Conservation (phyloP, 306 rosid species). For the Prosopis cineraria region DNA sequence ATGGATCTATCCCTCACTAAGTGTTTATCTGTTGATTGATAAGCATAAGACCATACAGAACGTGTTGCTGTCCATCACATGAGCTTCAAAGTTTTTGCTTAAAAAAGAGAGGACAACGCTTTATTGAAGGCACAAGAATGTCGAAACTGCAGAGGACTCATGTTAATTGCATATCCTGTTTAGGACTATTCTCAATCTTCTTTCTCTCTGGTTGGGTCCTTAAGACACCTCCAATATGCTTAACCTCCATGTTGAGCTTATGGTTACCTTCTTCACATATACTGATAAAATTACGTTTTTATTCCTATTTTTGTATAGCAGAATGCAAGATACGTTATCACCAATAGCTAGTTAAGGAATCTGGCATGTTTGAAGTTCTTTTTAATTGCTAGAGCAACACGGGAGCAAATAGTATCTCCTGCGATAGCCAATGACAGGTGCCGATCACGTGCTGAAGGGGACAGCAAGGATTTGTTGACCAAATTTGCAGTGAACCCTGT, state of each 20-base stretch:
- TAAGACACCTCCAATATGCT: background rate
- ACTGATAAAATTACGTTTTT: background rate
- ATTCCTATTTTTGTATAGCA: background rate
- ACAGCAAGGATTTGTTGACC: constrained; percentile 25
- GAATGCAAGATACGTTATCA: background rate
- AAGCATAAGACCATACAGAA: background rate
- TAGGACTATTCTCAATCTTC: background rate
- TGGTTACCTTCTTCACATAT: background rate
- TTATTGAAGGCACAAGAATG: background rate
- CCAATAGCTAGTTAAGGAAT: background rate
- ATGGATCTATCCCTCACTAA: background rate
- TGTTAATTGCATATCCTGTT: background rate
- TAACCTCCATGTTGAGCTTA: background rate
- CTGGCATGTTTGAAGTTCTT: background rate
- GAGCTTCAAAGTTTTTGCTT: background rate
- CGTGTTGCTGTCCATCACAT: background rate
- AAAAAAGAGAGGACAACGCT: background rate
- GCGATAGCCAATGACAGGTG: constrained; percentile 1
- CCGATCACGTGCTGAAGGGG: constrained; percentile 8
- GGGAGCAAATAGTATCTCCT: constrained; percentile 5
- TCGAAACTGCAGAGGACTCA: background rate
- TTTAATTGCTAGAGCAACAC: background rate
- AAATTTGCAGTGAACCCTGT: background rate
- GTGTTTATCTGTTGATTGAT: background rate
- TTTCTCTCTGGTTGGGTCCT: background rate